Conservation (phyloP, 164 flowering plant genomes). For the Kalanchoe fedtschenkoi region DNA sequence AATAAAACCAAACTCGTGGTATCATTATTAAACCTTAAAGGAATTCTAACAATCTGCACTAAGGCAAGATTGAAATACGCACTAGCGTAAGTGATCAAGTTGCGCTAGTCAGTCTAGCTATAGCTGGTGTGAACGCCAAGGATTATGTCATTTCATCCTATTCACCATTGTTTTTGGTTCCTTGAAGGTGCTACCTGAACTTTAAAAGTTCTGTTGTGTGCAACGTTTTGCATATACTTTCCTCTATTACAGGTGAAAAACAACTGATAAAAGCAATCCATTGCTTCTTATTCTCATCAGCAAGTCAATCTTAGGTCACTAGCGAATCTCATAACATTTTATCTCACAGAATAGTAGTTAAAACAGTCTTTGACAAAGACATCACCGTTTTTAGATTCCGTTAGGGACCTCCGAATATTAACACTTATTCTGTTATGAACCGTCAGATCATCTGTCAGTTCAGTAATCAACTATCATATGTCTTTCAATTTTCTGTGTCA, state of each 20-base stretch:
- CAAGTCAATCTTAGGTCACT: neutral
- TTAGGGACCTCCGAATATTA: neutral
- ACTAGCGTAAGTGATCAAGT: neutral
- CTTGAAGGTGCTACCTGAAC: neutral
- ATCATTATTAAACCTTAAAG: neutral
- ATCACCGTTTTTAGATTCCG: neutral
- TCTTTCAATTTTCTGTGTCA: no score
- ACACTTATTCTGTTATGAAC: no score
- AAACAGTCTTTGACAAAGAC: neutral
- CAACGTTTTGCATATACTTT: neutral
- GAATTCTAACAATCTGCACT: neutral
- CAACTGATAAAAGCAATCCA: neutral
- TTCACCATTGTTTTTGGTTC: neutral
- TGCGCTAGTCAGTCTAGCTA: constrained; percentile 2
- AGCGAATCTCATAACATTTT: neutral
- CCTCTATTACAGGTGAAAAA: neutral
- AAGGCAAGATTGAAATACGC: neutral
- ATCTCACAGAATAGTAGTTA: neutral
- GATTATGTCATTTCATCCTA: neutral
- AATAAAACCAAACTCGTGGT: neutral
- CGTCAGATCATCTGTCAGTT: no score
- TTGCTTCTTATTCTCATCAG: neutral
- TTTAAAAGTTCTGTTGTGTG: neutral
- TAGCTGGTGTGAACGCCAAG: neutral
- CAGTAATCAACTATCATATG: no score